Evolutionary conservation across 2,329 filamentous ascomycete species (phyloP).

Genomic region (Ilyonectria mors-panacis): DNA sequence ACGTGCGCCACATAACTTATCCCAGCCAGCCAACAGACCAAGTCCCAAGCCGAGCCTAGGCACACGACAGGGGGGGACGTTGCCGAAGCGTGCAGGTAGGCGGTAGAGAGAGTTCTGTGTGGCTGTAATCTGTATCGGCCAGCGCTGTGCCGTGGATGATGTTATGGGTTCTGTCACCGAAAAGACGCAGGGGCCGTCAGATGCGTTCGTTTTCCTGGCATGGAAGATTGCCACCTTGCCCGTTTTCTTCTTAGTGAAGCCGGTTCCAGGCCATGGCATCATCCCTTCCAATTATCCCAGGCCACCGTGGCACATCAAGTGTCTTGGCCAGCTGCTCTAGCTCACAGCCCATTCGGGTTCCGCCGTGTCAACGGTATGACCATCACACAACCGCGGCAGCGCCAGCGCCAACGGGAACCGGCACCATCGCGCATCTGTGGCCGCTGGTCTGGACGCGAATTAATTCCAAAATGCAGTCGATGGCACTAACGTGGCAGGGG

Average conservation of each 20-base stretch:
- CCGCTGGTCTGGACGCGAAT: too few species aligned
- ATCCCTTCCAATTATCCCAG: background rate
- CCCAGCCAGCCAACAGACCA: background rate
- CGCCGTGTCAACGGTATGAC: constrained; percentile 10
- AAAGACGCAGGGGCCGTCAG: background rate
- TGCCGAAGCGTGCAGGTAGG: background rate
- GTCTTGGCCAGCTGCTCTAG: background rate
- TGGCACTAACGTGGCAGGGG: background rate
- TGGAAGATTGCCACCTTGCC: constrained; percentile 3
- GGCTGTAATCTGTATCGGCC: background rate
- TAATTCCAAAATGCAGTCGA: background rate
- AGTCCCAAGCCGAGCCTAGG: background rate
- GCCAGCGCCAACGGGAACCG: background rate
- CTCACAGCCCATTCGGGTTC: background rate
- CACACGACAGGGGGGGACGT: background rate
- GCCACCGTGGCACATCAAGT: background rate
- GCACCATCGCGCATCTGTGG: background rate
- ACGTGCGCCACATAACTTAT: constrained; percentile 1
- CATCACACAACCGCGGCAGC: background rate
- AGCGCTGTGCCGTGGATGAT: background rate
- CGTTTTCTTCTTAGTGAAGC: constrained; percentile 9
- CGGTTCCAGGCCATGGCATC: background rate
- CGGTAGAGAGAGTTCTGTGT: background rate
- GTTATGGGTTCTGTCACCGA: constrained; percentile 10
- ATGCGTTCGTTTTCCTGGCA: background rate